phyloP scores from a whole-genome alignment of 441 rosid species.

The Eruca vesicaria region DNA sequence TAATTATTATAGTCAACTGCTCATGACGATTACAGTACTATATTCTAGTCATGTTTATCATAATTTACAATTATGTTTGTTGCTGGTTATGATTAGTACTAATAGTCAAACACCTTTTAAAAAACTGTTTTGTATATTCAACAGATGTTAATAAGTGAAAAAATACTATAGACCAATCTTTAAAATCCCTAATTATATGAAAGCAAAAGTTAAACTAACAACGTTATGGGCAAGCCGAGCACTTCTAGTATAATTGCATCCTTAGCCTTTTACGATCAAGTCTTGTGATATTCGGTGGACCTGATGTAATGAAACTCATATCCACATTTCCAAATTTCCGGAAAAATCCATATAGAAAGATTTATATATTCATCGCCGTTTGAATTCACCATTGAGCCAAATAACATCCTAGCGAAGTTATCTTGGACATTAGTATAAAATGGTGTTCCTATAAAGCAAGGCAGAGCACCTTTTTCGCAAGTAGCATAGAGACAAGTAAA shows the following conservation, averaged over 20 bases:
- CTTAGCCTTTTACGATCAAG: background rate
- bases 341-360: background rate
- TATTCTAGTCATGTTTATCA: constrained; percentile 15
- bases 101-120: constrained; percentile 2
- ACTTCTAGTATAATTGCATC: background rate
- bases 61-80: background rate
- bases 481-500: background rate
- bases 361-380: background rate
- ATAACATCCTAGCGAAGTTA: background rate
- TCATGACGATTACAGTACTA: constrained; percentile 1
- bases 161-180: too few relatives aligned
- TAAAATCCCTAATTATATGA: background rate
- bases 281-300: background rate
- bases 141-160: background rate
- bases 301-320: background rate
- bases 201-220: background rate
- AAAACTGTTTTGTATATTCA: background rate
- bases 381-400: background rate
- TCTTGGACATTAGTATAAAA: background rate
- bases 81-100: constrained; percentile 4
- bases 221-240: background rate
- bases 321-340: background rate
- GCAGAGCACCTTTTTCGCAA: background rate
- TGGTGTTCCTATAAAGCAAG: background rate
- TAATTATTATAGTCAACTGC: background rate